Evolutionary conservation across 108 stramenopile genomes (phyloP).

Genomic region (Skeletonema grethae): DNA sequence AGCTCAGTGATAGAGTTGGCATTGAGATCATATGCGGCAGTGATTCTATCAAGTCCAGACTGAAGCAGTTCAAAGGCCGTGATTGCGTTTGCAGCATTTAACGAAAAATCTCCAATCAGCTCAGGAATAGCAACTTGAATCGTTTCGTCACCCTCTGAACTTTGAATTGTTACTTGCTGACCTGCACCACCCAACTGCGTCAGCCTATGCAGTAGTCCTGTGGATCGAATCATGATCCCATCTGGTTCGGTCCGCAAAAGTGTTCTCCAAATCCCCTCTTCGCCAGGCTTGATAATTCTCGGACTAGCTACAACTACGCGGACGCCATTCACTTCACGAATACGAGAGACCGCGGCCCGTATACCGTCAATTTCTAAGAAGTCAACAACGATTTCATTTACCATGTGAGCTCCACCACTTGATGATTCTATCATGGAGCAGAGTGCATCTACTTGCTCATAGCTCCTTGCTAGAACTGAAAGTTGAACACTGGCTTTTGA

Average conservation of each 20-base stretch:
- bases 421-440: conserved; percentile 56
- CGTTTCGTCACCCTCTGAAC: conserved; percentile 27
- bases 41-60: conserved; percentile 54
- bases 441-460: conserved; percentile 58
- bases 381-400: conserved; percentile 74
- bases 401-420: background rate
- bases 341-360: conserved; percentile 51
- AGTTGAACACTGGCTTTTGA: conserved; percentile 10
- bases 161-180: conserved; percentile 19
- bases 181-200: conserved; percentile 52
- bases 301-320: conserved; percentile 67
- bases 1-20: conserved; percentile 63
- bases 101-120: conserved; percentile 71
- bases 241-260: conserved; percentile 61
- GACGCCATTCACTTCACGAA: conserved; percentile 39
- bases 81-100: conserved; percentile 74
- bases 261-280: conserved; percentile 68
- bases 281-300: conserved; percentile 75
- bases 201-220: conserved; percentile 66
- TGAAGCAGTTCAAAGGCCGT: conserved; percentile 63
- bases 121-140: conserved; percentile 60
- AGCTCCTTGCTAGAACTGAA: conserved; percentile 58
- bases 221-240: conserved; percentile 65
- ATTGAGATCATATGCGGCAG: conserved; percentile 69
- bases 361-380: conserved; percentile 80